Conservation (phyloP, 768 basidiomycete species). For the Steccherinum ochraceum region DNA sequence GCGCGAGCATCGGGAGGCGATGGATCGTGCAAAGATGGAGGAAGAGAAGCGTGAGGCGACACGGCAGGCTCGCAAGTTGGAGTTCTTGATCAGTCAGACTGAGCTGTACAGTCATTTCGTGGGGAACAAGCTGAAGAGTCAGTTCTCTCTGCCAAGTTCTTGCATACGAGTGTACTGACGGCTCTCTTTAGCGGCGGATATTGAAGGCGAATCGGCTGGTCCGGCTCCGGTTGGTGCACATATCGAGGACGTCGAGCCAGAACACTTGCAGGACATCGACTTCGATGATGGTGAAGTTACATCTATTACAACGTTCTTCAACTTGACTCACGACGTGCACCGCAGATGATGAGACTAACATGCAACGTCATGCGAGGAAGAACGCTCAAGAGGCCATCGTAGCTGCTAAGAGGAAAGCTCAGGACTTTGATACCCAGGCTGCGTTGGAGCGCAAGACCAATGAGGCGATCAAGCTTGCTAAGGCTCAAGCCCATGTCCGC, state of each 20-base stretch:
- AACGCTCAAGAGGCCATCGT: conserved; percentile 88
- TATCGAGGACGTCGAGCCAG: conserved; percentile 46
- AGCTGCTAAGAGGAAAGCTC: conserved; percentile 71
- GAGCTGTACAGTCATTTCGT: conserved; percentile 99
- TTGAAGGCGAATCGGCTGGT: conserved; percentile 53
- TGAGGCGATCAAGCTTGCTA: conserved; percentile 66
- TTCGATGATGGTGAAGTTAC: conserved; percentile 76
- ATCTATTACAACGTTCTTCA: neutral
- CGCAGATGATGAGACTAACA: conserved; percentile 81
- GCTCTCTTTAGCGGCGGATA: conserved; percentile 56
- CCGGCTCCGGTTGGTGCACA: conserved; percentile 52
- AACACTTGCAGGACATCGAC: conserved; percentile 65
- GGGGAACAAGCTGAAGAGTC: conserved; percentile 91
- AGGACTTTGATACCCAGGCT: conserved; percentile 81
- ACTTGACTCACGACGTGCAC: neutral
- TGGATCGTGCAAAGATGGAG: conserved; percentile 80
- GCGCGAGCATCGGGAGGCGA: conserved; percentile 91
- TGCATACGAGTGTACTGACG: conserved; percentile 4
- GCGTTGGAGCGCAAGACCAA: conserved; percentile 77
- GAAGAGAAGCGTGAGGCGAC: conserved; percentile 93
- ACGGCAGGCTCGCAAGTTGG: conserved; percentile 90
- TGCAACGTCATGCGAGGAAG: conserved; percentile 75
- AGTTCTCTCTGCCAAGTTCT: conserved; percentile 21
- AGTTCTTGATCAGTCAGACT: conserved; percentile 98
- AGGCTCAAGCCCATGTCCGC: conserved; percentile 38